Evolutionary conservation across 2,329 filamentous ascomycete species (phyloP).

Genomic region (Fusarium veterinarium): DNA sequence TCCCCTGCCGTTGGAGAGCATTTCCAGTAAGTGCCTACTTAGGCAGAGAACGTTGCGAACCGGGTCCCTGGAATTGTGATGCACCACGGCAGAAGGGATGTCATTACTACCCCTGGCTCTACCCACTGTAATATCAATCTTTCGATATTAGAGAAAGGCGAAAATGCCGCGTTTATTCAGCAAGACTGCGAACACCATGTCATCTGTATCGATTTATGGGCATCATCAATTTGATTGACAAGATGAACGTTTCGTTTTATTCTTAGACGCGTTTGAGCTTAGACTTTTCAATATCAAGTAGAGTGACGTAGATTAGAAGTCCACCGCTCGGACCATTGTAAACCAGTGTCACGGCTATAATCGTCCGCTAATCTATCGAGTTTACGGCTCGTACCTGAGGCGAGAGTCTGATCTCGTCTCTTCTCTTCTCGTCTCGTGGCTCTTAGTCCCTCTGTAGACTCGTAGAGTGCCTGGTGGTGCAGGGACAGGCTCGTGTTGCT

Average conservation of each 20-base stretch:
- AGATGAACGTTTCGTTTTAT: not conserved
- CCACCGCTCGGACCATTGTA: slow-evolving; percentile 10
- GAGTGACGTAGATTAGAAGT: not conserved
- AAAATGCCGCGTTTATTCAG: not conserved
- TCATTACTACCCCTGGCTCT: not conserved
- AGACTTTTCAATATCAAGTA: not conserved
- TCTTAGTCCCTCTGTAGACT: not conserved
- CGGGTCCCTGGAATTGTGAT: slow-evolving; percentile 31
- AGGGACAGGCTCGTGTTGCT: not conserved
- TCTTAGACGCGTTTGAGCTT: not conserved
- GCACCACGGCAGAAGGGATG: not conserved
- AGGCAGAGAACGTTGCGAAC: slow-evolving; percentile 4
- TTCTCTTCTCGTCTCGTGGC: not conserved
- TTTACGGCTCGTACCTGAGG: slow-evolving; percentile 18
- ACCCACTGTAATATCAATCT: not conserved
- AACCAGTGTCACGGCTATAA: slow-evolving; percentile 11
- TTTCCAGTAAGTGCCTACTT: not conserved
- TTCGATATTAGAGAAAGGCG: not conserved
- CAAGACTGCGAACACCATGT: not conserved
- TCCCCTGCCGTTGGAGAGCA: not conserved
- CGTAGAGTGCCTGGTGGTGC: not conserved
- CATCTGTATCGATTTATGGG: not conserved
- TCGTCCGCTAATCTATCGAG: slow-evolving; percentile 17
- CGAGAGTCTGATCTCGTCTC: not conserved
- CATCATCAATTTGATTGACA: not conserved